Base-by-base conservation (phyloP, 1,284 basidiomycete species). In the Entoloma clypeatum region DNA sequence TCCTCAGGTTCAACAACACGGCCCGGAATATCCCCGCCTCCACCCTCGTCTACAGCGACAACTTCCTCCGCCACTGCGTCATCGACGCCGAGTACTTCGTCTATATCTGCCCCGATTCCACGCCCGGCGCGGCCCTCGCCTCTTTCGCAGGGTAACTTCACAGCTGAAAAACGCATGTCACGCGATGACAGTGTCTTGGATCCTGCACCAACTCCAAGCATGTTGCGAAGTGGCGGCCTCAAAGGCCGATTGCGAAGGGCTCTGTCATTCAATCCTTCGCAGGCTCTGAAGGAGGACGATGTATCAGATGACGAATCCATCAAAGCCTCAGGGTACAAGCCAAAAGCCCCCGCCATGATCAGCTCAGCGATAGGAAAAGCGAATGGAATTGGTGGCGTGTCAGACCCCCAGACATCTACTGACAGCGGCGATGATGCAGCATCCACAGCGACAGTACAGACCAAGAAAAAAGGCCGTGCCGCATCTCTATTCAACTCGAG, bases 401-500 rank as follows among this genome's bases (percentile, higher is more conserved):
- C 47, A 21, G 14, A 39, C 2, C 17, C 42, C 14, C 42, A 35
- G 10, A 43, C 21, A 24, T 47, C 50, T n/a, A 45, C 59, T 26
- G 63, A 58, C 24, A 59, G 50, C 13, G 54, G 50, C 22, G 65
- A 69, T 42, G 65, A 67, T 41, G 55, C 51, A n/a, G 60, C 64
- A 14, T 73, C 73, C 14, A 74, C 75, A 3, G 68, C 75, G 18
- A 76, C 77, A 4, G 68, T 71, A 24, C 74, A 75, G 57, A 74
- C 74, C 13, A 83, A 82, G 67, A 86, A 86, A 64, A 79, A 77
- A 55, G 74, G 76, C 31, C 76, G 81, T 8, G 77, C 86, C 36
- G 74, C 77, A 10, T 78, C 73, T 29, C 62, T 95, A 49, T 94
- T 99, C 75, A 95, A 93, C 64, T 83, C 87, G 51, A 84, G 88